Base-by-base conservation (phyloP, 2,329 filamentous ascomycete genomes). In the Fusarium avenaceum region DNA sequence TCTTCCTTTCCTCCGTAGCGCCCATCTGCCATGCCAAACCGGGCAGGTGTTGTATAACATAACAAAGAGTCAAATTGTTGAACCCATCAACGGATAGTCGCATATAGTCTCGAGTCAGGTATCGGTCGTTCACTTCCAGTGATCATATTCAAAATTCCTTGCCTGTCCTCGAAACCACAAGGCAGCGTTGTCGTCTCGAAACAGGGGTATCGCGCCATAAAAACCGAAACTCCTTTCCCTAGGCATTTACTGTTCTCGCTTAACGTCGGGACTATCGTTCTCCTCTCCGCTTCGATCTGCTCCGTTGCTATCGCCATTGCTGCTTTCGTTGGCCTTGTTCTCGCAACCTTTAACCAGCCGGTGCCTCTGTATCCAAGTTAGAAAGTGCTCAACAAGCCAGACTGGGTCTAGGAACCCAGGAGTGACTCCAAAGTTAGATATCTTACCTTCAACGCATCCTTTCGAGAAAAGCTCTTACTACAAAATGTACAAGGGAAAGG, bases 391-490 rank as follows among this genome's bases (percentile, higher is more conserved):
- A 24, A 43, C 17, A 6, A 17, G 8, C 3, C 19, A 14, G 7
- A 14, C 19, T 14, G 17, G 28, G 28, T 30, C 28, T 30, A 30
- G 10, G 10, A 30, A 13, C 28, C 28, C 28, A 30, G 10, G 28
- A 10, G 1, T 13, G 10, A 13, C 28, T 26, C 19, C 17, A 17
- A 32, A 45, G 39, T 24, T 17, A 19, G 15, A 38, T 26, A 51
- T 67, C 88, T 74, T 82, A 98, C 96, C 92, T 98, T 98, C 30
- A 99, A 83, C 11, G 96, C 96, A 79, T 98, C 96, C 78, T 98
- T 98, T 62, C 96, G 87, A 4, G 94, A 97, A 76, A 99, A 99
- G 77, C 92, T 96, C 86, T 98, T 98, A 65, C 97, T 94, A 77
- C 96, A 99, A 75, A 91, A 91, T 8, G 84, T 88, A 78, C 96